These are phyloP conservation scores for Thelonectria discophora DNA, from an alignment of 2,329 filamentous ascomycete species.

Conservation along the genomic window DNA sequence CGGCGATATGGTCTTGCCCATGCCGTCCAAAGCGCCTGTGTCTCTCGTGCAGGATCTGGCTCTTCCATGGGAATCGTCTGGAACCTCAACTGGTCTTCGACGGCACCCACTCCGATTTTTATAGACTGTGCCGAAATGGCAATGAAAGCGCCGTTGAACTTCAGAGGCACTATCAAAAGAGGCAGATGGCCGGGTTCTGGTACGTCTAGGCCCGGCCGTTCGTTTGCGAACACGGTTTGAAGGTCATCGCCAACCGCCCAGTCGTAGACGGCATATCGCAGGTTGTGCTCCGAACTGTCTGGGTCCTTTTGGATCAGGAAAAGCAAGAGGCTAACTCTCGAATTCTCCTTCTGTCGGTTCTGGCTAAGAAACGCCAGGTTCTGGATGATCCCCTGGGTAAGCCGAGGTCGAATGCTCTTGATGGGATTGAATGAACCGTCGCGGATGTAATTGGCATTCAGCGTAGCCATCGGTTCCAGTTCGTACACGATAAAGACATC, in stretches of 20 bases:
- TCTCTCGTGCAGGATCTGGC: constrained; percentile 52
- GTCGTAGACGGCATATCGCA: constrained; percentile 66
- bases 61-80: constrained; percentile 54
- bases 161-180: constrained; percentile 75
- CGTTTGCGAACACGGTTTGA: constrained; percentile 53
- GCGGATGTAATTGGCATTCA: constrained; percentile 59
- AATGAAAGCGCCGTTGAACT: constrained; percentile 75
- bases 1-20: constrained; percentile 84
- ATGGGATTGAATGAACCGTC: constrained; percentile 66
- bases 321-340: constrained; percentile 72
- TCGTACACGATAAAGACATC: constrained; percentile 77
- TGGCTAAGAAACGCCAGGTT: constrained; percentile 89
- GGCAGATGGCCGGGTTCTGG: constrained; percentile 67
- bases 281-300: constrained; percentile 42
- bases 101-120: constrained; percentile 62
- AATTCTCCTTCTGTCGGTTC: constrained; percentile 70
- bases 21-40: constrained; percentile 76
- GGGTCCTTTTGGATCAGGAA: constrained; percentile 62
- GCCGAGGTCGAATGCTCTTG: constrained; percentile 52
- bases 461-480: constrained; percentile 64
- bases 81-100: constrained; percentile 60
- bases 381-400: constrained; percentile 77
- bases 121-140: constrained; percentile 70
- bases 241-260: constrained; percentile 66
- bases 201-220: constrained; percentile 56